Base-by-base conservation (phyloP, 1,284 basidiomycete genomes). In the Moesziomyces sp. region DNA sequence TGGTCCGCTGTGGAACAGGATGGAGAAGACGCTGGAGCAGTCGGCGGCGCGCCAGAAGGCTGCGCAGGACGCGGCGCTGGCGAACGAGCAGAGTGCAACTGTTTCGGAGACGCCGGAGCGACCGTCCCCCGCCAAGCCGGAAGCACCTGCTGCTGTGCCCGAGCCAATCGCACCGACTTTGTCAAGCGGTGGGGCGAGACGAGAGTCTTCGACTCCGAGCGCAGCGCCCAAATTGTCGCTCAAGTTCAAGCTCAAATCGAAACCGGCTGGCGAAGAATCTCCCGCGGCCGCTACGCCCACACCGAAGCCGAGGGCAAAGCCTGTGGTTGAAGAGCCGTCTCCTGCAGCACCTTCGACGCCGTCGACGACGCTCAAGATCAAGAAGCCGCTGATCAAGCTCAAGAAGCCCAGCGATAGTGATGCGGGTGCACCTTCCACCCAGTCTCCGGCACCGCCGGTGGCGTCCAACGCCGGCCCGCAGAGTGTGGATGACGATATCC, bases 1-100 rank as follows among this genome's bases (percentile, higher is more conserved):
- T 79, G 91, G 94, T 67, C 92, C 91, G 85, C 87, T 93, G 92
- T 85, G 79, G 92, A 87, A 43, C 71, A 47, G 72, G 47, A 80
- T 84, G 76, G 74, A 76, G 55, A 80, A 84, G 62, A 83, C 82
- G 55, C 72, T 84, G 7, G 77, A 81, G 60, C 79, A 83, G 68
- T 81, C 83, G 14, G 82, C 78, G 19, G 81, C 81, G 2, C 55
- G 63, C 46, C 72, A 74, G n/a, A 69, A 69, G 53, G 70, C 65
- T 18, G 65, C 71, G 11, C 61, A 69, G 35, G 74, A 78, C 38
- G 74, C 67, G 4, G 62, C 67, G 16, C 57, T 54, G 8, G 66
- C 59, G 26, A 57, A 56, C 52, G 66, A 63, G 34, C 55, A 69
- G 8, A 45, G 24, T 13, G 60, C 48, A 23, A 35, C 44, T 5